Evolutionary conservation across 1,284 basidiomycete genomes (phyloP).

Genomic region (Ustanciosporium gigantosporum): DNA sequence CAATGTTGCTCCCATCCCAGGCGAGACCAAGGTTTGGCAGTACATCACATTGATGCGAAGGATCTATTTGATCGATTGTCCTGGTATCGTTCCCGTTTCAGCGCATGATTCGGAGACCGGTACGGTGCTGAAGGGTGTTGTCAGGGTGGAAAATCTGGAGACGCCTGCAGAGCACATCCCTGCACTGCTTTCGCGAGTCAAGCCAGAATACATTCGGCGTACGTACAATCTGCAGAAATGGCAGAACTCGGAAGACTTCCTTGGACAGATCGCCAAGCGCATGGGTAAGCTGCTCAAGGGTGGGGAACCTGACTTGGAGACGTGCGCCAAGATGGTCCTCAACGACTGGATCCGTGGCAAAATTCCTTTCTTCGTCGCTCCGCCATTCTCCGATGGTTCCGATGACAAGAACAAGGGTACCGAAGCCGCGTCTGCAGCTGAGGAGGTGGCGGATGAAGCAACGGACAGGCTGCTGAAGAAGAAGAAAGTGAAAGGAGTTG

Average conservation of each 20-base stretch:
- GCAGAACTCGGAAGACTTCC: constrained; percentile 71
- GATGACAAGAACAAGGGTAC: constrained; percentile 36
- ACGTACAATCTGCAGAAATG: constrained; percentile 73
- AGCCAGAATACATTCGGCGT: constrained; percentile 86
- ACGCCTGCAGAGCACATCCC: constrained; percentile 93
- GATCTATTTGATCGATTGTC: constrained; percentile 99
- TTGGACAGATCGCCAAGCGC: constrained; percentile 84
- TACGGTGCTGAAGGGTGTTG: constrained; percentile 94
- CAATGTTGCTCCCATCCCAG: constrained; percentile 92
- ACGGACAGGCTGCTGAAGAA: constrained; percentile 44
- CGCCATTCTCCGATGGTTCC: constrained; percentile 59
- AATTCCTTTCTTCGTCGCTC: constrained; percentile 83
- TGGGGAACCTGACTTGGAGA: constrained; percentile 89
- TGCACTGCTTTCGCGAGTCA: constrained; percentile 81
- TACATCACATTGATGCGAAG: constrained; percentile 94
- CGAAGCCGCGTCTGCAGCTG: constrained; percentile 9
- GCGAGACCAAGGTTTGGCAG: constrained; percentile 99
- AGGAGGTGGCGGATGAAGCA: constrained; percentile 11
- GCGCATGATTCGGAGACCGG: constrained; percentile 85
- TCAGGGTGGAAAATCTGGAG: constrained; percentile 91
- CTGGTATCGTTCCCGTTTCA: constrained; percentile 94
- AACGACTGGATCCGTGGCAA: constrained; percentile 98
- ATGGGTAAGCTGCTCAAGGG: constrained; percentile 90
- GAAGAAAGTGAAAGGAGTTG: constrained; percentile 66
- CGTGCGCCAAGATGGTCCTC: constrained; percentile 90